These are phyloP conservation scores for Ogataea zsoltii DNA, from an alignment of 805 yeast genomes.

Conservation along the genomic window DNA sequence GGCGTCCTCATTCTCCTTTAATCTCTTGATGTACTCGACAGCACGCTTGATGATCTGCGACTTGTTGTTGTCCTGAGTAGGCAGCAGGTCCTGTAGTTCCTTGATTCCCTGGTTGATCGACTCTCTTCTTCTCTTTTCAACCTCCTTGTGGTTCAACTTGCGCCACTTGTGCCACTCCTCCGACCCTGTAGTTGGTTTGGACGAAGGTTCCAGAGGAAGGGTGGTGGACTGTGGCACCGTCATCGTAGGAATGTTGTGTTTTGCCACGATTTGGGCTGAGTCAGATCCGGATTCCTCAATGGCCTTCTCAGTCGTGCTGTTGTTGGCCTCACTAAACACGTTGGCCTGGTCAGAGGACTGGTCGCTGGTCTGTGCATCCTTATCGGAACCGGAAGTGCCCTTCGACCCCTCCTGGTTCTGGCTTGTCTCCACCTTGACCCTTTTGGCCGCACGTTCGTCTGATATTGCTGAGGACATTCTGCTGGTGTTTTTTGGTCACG, in stretches of 20 bases:
- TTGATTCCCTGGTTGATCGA: constrained; percentile 85
- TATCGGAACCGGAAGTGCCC: too few species aligned
- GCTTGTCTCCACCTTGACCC: constrained; percentile 14
- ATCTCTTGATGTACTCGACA: constrained; percentile 84
- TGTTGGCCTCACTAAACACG: too few species aligned
- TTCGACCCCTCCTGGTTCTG: not conserved
- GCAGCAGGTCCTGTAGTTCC: constrained; percentile 74
- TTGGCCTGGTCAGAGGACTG: too few species aligned
- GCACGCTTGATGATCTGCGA: constrained; percentile 87
- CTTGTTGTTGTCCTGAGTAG: constrained; percentile 84
- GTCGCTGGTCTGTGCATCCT: too few species aligned
- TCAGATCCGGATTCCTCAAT: not conserved
- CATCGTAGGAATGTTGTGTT: constrained; percentile 22
- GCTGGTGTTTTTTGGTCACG: not conserved
- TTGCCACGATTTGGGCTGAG: not conserved
- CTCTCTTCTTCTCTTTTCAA: constrained; percentile 89
- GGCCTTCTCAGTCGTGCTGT: not conserved
- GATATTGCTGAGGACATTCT: constrained; percentile 8
- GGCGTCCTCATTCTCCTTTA: constrained; percentile 86
- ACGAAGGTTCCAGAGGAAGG: constrained; percentile 16
- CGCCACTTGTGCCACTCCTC: constrained; percentile 84
- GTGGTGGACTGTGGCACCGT: constrained; percentile 25
- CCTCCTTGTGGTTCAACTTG: constrained; percentile 92
- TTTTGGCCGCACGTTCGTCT: constrained; percentile 14
- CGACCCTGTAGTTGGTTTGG: constrained; percentile 68